Evolutionary conservation across 148 eudicot species (phyloP), one percentile per base, ranked within the genome.

Genomic region (Amaranthus hypochondriacus): DNA sequence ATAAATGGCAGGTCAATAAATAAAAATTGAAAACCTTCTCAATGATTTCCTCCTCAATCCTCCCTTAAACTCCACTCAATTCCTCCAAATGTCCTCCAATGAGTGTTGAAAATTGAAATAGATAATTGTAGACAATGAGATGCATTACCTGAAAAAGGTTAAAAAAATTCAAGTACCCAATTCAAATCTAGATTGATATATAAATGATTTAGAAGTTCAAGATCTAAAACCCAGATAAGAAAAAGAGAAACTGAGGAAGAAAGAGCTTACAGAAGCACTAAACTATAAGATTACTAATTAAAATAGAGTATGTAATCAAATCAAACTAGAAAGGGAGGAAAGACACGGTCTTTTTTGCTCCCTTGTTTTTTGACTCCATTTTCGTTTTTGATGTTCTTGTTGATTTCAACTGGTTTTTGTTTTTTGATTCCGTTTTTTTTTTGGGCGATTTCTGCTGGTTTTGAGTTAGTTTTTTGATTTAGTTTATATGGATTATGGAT

Each of bases 161-260:
- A 14, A 11, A 71, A 65, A 58, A 28, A 57, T n/a, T 13, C 2
- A 71, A 43, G 70, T 62, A 13, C 77, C 77, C 77, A 75, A 58
- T 80, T 71, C 72, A 70, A 74, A 79, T 65, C 66, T 56, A 42
- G 75, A 67, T 76, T 72, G 3, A 80, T 47, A 51, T 0, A 28
- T 28, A 28, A 13, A 72, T 69, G 49, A 56, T 65, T 13, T 28
- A 4, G 49, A 69, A 59, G 69, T 47, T 80, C 52, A 55, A 80
- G 79, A 76, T 80, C 82, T 71, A 79, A 70, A 42, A 66, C 79
- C 69, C 71, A 69, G n/a, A 62, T n/a, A 21, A 12, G n/a, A 10
- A 62, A 57, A 49, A 14, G 5, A 6, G 7, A 59, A 47, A 67
- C 3, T 18, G 8, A 61, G 65, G 55, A 28, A 28, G 7, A 47